Percentiles rank a stretch among this genome's conserved stretches.
Conservation (phyloP, 139 green algal species). For the Spirogloea muscicola region DNA sequence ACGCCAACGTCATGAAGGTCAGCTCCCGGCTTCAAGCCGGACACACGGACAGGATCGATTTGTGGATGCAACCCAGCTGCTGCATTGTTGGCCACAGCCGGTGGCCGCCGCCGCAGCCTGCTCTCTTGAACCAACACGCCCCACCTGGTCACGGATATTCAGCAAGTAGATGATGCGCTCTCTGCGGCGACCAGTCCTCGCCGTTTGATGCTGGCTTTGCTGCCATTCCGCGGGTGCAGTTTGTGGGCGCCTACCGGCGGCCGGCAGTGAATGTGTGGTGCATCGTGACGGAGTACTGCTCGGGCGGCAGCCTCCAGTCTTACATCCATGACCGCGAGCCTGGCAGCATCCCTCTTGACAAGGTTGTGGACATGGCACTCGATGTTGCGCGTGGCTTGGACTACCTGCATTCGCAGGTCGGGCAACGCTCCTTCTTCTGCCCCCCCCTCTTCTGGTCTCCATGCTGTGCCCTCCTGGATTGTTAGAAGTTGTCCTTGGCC, state of each 20-base stretch:
- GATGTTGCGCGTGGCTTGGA: conserved; percentile 62
- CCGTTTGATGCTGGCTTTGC: background rate
- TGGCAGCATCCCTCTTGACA: background rate
- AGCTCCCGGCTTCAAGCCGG: background rate
- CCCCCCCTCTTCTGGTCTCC: background rate
- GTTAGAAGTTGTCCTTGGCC: no score
- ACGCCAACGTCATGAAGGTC: conserved; percentile 11
- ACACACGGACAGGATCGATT: no score
- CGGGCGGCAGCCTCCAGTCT: conserved; percentile 8
- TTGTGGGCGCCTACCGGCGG: no score
- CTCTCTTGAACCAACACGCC: background rate
- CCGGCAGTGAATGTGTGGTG: no score
- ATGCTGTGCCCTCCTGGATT: background rate
- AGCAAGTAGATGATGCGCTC: background rate
- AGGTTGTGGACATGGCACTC: conserved; percentile 37
- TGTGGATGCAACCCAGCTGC: background rate
- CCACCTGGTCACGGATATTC: background rate
- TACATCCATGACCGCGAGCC: background rate
- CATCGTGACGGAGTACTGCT: conserved; percentile 32
- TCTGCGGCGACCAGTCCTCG: background rate
- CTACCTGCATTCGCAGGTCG: conserved; percentile 60
- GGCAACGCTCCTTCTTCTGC: background rate
- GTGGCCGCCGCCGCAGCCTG: background rate
- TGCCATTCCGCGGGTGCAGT: background rate
- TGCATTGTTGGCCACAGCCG: background rate